These are phyloP conservation scores for Ceratobasidium theobromae DNA, from an alignment of 1,284 basidiomycete species.

Conservation along the genomic window DNA sequence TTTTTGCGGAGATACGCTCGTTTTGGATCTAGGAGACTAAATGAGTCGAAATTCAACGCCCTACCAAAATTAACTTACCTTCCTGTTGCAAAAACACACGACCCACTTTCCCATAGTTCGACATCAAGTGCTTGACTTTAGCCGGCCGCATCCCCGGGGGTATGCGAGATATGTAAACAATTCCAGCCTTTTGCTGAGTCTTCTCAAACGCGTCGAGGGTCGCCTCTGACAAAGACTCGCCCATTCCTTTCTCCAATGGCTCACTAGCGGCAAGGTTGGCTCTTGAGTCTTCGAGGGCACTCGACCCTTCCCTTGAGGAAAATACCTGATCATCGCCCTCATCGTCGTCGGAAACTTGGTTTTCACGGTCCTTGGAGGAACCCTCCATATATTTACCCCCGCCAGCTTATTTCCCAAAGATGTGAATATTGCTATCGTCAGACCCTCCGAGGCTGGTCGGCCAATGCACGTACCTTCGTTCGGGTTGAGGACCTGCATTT, in stretches of 20 bases:
- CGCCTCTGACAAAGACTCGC: slow-evolving; percentile 65
- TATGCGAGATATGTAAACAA: slow-evolving; percentile 94
- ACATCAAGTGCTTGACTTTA: slow-evolving; percentile 93
- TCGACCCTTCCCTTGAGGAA: neutral
- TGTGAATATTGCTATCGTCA: too few species aligned
- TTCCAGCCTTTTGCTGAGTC: slow-evolving; percentile 71
- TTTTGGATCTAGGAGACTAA: slow-evolving; percentile 61
- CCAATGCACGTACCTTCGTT: neutral
- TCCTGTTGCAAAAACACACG: slow-evolving; percentile 86
- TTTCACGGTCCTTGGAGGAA: neutral
- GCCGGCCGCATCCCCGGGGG: slow-evolving; percentile 99
- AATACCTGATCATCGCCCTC: neutral
- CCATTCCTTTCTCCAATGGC: neutral
- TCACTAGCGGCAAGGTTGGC: neutral
- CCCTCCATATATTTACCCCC: neutral
- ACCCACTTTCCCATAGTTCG: slow-evolving; percentile 78
- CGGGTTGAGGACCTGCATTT: neutral
- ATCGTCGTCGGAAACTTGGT: neutral
- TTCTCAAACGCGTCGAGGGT: slow-evolving; percentile 70
- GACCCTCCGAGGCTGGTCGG: neutral
- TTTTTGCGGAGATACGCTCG: slow-evolving; percentile 73
- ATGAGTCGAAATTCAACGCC: slow-evolving; percentile 1
- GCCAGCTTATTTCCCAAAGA: neutral
- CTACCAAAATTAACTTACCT: slow-evolving; percentile 52
- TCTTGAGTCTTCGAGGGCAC: neutral